A percentile compares a stretch with the other conserved stretches of the same genome.
These are phyloP conservation scores for Kodamaea arcana DNA, from an alignment of 1,139 yeast genomes.

Conservation along the genomic window DNA sequence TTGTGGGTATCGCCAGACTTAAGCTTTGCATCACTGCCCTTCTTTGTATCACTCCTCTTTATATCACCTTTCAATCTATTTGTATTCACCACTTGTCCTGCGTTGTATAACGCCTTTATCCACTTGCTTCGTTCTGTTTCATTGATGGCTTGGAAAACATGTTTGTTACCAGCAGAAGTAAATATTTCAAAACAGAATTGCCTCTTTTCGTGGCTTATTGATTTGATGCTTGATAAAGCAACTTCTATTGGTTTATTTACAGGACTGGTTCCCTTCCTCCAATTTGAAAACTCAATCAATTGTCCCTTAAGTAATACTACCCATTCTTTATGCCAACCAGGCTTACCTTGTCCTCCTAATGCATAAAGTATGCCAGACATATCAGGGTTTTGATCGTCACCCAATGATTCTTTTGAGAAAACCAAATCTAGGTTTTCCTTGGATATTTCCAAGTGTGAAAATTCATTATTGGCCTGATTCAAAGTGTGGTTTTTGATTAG, in stretches of 20 bases:
- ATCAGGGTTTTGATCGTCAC: slow-evolving; percentile 25
- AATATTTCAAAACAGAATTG: slow-evolving; percentile 70
- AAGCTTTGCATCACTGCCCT: too few species aligned
- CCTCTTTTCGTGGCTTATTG: slow-evolving; percentile 43
- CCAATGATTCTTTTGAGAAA: slow-evolving; percentile 14
- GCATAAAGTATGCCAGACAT: slow-evolving; percentile 61
- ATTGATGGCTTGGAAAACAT: slow-evolving; percentile 73
- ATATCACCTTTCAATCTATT: slow-evolving; percentile 17
- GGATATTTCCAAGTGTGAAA: slow-evolving; percentile 15
- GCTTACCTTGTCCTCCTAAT: slow-evolving; percentile 68
- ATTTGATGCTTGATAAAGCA: slow-evolving; percentile 66
- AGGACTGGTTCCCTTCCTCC: slow-evolving; percentile 68
- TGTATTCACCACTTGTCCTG: slow-evolving; percentile 41
- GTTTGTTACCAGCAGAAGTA: slow-evolving; percentile 65
- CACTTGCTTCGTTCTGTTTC: slow-evolving; percentile 67
- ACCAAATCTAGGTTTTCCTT: slow-evolving; percentile 32
- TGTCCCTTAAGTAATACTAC: slow-evolving; percentile 67
- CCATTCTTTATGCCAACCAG: slow-evolving; percentile 92
- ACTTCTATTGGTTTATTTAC: slow-evolving; percentile 70
- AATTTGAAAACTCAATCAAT: slow-evolving; percentile 70
- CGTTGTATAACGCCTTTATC: slow-evolving; percentile 57
- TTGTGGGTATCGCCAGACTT: too few species aligned
- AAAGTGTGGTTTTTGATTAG: slow-evolving; percentile 29
- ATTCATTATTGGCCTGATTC: slow-evolving; percentile 10
- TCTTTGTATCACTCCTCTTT: too few species aligned